phyloP scores from a whole-genome alignment of 2,329 filamentous ascomycete species.

The Davidsoniella virescens region DNA sequence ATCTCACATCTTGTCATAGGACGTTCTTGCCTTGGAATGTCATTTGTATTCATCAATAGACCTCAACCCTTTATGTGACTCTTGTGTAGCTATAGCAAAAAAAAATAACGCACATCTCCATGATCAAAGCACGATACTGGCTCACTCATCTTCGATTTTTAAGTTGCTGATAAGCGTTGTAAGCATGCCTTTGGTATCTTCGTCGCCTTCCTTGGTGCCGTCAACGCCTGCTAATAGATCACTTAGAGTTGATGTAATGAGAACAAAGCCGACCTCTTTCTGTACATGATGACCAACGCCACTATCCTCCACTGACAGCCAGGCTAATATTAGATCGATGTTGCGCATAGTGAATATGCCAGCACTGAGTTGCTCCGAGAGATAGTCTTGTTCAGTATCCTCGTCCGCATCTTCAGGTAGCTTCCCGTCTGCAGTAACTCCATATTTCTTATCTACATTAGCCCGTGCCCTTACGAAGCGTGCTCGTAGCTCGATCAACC shows the following conservation, averaged over 20 bases:
- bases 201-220: constrained; percentile 33
- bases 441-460: constrained; percentile 36
- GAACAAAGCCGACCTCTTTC: constrained; percentile 42
- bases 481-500: constrained; percentile 52
- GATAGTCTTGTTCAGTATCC: constrained; percentile 54
- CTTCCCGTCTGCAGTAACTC: constrained; percentile 7
- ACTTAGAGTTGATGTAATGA: constrained; percentile 51
- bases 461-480: constrained; percentile 51
- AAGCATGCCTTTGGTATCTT: constrained; percentile 39
- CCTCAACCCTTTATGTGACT: neutral
- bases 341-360: constrained; percentile 72
- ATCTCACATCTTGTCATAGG: constrained; percentile 1
- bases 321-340: constrained; percentile 71
- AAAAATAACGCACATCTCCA: too few species aligned
- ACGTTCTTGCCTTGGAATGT: neutral
- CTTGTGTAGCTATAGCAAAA: neutral
- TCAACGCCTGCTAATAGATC: constrained; percentile 39
- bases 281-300: constrained; percentile 53
- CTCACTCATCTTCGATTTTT: too few species aligned
- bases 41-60: neutral
- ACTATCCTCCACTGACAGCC: constrained; percentile 78
- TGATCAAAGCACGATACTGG: too few species aligned
- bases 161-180: constrained; percentile 26
- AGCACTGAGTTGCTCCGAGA: constrained; percentile 62
- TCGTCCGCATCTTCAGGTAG: constrained; percentile 19